Evolutionary conservation across 202 grass and related monocot genomes (phyloP), one percentile per base, ranked within the genome.

Genomic region (Hordeum pubiflorum): DNA sequence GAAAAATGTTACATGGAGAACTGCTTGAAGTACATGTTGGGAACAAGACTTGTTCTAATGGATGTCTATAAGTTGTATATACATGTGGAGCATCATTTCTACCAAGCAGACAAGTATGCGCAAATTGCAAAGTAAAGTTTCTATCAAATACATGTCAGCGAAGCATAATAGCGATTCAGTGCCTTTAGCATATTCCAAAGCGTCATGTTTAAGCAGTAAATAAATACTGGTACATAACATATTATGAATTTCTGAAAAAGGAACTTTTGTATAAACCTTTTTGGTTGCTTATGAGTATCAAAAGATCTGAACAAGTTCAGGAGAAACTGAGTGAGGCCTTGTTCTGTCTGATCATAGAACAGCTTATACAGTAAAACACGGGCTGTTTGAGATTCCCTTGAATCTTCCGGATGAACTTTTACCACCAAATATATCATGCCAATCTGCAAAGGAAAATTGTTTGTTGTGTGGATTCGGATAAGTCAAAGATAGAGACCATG

Each of bases 281-380:
- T 97, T 79, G 91, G 90, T 82, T 97, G 95, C 40, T 94, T 97
- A 81, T 94, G 90, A 61, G 87, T 91, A 77, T 97, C 88, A 81
- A 97, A 97, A 58, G 88, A 93, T 88, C 75, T 94, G 84, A 97
- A 97, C 85, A 94, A 82, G 69, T 88, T 97, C 56, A 94, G 82
- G 26, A 97, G 88, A 81, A 93, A 94, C n/a, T 97, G 88, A 80
- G 95, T 94, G 43, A 94, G 86, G 65, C 95, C 92, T 82, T 91
- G 79, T 79, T 97, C 95, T 36, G 95, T 97, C 86, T 97, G 92
- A 85, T 97, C 95, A 89, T 97, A 97, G 82, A 97, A 94, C 37
- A 97, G 80, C 78, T 97, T 97, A 68, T 97, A 97, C 57, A 97
- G 79, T 63, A 94, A 86, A 72, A 97, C 90, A 77, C 92, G 90